phyloP scores from a whole-genome alignment of 1,284 basidiomycete species.

The Ustilago bromivora region DNA sequence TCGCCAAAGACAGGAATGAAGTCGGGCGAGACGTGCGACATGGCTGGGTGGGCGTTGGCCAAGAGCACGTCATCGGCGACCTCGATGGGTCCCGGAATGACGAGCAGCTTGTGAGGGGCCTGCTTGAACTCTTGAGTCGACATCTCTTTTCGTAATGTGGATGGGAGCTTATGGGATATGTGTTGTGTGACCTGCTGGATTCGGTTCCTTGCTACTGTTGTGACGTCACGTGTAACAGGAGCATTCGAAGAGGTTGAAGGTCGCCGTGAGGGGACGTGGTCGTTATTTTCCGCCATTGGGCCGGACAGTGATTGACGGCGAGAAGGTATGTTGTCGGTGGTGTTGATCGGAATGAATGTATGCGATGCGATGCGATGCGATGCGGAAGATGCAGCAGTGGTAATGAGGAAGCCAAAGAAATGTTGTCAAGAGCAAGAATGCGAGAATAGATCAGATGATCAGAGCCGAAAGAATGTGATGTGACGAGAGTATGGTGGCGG shows the following conservation, averaged over 20 bases:
- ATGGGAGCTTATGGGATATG: conserved; percentile 45
- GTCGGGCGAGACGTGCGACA: conserved; percentile 84
- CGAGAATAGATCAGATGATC: neutral
- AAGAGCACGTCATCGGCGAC: conserved; percentile 79
- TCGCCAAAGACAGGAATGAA: conserved; percentile 92
- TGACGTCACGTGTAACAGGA: conserved; percentile 13
- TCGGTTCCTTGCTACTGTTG: conserved; percentile 32
- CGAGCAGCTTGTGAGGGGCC: conserved; percentile 67
- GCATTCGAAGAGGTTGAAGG: conserved; percentile 27
- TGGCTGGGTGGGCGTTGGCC: conserved; percentile 67
- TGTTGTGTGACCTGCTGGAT: conserved; percentile 47
- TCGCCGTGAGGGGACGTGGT: conserved; percentile 21
- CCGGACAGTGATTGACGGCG: conserved; percentile 47
- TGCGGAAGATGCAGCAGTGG: neutral
- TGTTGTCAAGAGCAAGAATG: neutral
- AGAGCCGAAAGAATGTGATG: neutral
- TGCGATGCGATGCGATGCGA: neutral
- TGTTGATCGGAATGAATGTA: neutral
- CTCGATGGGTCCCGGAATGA: conserved; percentile 85
- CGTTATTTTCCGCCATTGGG: conserved; percentile 31
- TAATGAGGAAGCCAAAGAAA: neutral
- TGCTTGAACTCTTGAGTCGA: conserved; percentile 60
- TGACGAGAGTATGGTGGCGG: conserved; percentile 4
- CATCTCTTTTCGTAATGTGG: conserved; percentile 49
- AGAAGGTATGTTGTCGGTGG: conserved; percentile 18